Conservation (phyloP, 306 rosid species). For the Prunus armeniaca region DNA sequence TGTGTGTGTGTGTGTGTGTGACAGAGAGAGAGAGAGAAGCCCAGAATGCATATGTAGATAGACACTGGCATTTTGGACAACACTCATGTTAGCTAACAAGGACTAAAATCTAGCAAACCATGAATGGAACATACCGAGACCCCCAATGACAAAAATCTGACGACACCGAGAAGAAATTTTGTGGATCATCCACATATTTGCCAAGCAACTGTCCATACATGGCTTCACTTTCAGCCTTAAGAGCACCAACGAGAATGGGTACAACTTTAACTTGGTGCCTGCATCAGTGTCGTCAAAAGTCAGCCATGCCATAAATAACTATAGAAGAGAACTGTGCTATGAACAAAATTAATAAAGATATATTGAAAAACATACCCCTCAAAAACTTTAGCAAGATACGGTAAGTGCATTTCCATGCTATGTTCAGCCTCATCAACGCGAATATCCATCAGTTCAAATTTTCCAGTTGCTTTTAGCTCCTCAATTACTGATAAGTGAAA, state of each 20-base stretch:
- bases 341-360: neutral
- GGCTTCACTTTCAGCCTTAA: constrained; percentile 73
- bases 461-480: constrained; percentile 84
- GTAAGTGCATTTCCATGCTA: constrained; percentile 99
- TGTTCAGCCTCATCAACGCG: constrained; percentile 93
- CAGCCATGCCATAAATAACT: constrained; percentile 14
- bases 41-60: neutral
- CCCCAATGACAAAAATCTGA: constrained; percentile 99
- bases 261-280: constrained; percentile 82
- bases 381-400: constrained; percentile 93
- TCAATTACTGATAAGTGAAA: constrained; percentile 53
- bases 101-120: neutral
- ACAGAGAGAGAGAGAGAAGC: no score
- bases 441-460: constrained; percentile 79
- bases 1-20: neutral
- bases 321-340: constrained; percentile 6
- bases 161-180: constrained; percentile 74
- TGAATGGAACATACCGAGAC: constrained; percentile 54
- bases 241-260: constrained; percentile 90
- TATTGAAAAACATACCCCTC: constrained; percentile 59
- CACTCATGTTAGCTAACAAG: neutral
- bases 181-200: constrained; percentile 79
- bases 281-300: constrained; percentile 30
- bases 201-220: constrained; percentile 76
- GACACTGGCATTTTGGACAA: neutral